These are phyloP conservation scores for Phytophthora tubulina DNA, from an alignment of 352 stramenopile genomes.

Conservation along the genomic window DNA sequence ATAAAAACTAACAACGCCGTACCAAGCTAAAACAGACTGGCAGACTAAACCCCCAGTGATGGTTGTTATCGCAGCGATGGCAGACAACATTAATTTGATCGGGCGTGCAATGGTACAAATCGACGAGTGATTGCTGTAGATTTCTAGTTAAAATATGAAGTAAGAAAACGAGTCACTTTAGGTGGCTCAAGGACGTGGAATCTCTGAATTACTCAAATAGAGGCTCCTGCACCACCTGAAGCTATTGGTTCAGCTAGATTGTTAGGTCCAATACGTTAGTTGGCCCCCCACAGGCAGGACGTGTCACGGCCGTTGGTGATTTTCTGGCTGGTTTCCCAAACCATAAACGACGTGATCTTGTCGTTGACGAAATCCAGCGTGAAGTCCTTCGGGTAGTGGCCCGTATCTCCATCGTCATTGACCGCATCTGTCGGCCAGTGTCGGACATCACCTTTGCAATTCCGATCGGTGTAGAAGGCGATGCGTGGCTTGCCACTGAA, in stretches of 20 bases:
- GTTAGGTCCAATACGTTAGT: background rate
- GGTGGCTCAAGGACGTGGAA: too few relatives aligned
- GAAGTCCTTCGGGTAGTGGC: conserved; percentile 36
- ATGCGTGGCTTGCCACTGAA: conserved; percentile 22
- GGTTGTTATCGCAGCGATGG: too few relatives aligned
- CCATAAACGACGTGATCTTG: conserved; percentile 37
- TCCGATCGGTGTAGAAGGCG: conserved; percentile 22
- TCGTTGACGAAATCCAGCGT: conserved; percentile 29
- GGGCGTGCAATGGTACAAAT: too few relatives aligned
- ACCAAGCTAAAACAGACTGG: conserved; percentile 20
- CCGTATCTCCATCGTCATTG: conserved; percentile 1
- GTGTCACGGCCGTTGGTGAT: conserved; percentile 18
- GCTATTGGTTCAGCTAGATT: too few relatives aligned
- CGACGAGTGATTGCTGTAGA: too few relatives aligned
- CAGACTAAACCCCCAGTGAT: too few relatives aligned
- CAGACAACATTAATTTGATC: too few relatives aligned
- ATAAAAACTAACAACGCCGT: conserved; percentile 34
- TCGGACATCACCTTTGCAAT: conserved; percentile 18
- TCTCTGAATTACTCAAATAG: too few relatives aligned
- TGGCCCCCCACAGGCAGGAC: conserved; percentile 30
- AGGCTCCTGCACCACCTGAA: too few relatives aligned
- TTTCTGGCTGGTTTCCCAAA: conserved; percentile 33
- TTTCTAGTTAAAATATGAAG: too few relatives aligned
- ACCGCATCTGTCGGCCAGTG: conserved; percentile 16
- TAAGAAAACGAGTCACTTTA: too few relatives aligned